These are phyloP conservation scores for Aspergillus asperescens DNA, from an alignment of 495 filamentous ascomycete species.

Conservation along the genomic window DNA sequence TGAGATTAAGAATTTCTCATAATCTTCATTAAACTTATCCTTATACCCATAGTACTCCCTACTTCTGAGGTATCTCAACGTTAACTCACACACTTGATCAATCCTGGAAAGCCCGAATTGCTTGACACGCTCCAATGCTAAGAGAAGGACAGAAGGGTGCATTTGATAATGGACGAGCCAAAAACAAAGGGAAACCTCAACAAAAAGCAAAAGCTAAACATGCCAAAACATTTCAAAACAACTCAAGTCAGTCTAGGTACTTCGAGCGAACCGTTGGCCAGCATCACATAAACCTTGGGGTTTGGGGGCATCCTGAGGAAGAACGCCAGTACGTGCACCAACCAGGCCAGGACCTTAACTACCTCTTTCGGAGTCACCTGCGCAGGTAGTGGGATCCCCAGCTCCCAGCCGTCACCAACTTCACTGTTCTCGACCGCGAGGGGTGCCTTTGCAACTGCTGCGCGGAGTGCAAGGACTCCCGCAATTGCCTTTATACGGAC, in stretches of 20 bases:
- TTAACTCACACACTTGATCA: neutral
- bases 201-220: neutral
- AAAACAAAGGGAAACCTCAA: too few relatives aligned
- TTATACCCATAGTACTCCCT: too few relatives aligned
- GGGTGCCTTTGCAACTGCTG: constrained; percentile 5
- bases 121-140: too few relatives aligned
- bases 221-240: neutral
- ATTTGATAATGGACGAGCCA: too few relatives aligned
- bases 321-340: constrained; percentile 5
- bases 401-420: constrained; percentile 1
- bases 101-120: too few relatives aligned
- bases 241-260: neutral
- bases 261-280: neutral
- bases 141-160: too few relatives aligned
- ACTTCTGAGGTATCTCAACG: too few relatives aligned
- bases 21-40: too few relatives aligned
- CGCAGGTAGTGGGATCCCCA: neutral
- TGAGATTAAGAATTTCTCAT: too few relatives aligned
- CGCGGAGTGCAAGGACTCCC: constrained; percentile 2
- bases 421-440: neutral
- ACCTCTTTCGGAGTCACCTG: neutral
- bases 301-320: constrained; percentile 2
- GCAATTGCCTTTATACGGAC: constrained; percentile 4
- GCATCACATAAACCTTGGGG: neutral
- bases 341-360: neutral